Evolutionary conservation across 2,329 filamentous ascomycete genomes (phyloP), one percentile per base, ranked within the genome.

Genomic region (Cordyceps militaris): DNA sequence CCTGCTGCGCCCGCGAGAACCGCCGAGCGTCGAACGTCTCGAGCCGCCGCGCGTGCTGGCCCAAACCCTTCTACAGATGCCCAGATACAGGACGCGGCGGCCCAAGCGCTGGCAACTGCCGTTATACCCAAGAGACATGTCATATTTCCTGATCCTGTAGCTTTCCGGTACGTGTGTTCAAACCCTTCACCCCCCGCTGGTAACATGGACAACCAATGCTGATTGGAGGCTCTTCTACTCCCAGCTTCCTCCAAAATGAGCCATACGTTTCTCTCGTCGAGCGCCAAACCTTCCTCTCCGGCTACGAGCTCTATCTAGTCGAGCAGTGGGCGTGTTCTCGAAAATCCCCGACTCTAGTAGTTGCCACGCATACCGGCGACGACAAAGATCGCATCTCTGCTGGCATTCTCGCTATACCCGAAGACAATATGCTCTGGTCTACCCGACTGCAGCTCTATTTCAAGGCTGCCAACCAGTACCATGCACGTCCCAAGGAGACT

Each of bases 271-370:
- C 78, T 3, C 84, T 96, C 8, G 78, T 96, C 62, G 84, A 92
- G 64, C 86, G 87, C 55, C 83, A 84, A 57, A 79, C 81, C 51
- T 76, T 81, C 51, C 79, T 99, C 6, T 76, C 82, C 60, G 93
- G 93, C 63, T 97, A 97, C 73, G 92, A 97, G 71, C 79, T 93
- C 61, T 97, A 97, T 71, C 75, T 97, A 16, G 91, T 97, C 63
- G 94, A 97, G 71, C 94, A 99, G 78, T 99, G 94, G 94, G 91
- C 91, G 6, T 97, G 92, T 72, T 97, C 93, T 13, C 85, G 94
- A 54, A 82, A 85, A 58, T 91, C 95, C 61, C 93, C 93, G 1
- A 97, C 93, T 16, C 89, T 96, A 62, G 83, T 96, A 51, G 95
- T 97, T 63, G 89, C 88, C 43, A 96, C 92, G 3, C 97, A 94